Evolutionary conservation across 306 rosid species (phyloP).

Genomic region (Vigna trinervia): DNA sequence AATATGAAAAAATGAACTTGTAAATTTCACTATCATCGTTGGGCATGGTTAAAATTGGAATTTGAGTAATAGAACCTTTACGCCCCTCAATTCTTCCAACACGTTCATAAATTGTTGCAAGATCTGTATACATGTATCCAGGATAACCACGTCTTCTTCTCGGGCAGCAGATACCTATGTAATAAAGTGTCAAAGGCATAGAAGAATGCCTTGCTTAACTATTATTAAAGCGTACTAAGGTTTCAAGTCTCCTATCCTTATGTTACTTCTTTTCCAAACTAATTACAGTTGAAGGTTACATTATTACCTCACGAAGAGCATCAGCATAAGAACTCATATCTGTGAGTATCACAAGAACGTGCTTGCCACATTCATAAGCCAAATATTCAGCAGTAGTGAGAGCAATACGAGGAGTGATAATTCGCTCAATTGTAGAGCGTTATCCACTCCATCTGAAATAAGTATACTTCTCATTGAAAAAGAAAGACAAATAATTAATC

Average conservation of each 20-base stretch:
- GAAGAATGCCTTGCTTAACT: constrained; percentile 22
- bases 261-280: constrained; percentile 7
- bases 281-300: constrained; percentile 16
- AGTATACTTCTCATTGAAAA: too few relatives aligned
- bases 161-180: constrained; percentile 98
- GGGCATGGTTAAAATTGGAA: constrained; percentile 98
- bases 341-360: constrained; percentile 97
- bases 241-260: constrained; percentile 9
- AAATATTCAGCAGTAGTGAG: constrained; percentile 99
- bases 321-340: constrained; percentile 99
- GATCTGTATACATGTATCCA: constrained; percentile 99
- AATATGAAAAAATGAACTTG: constrained; percentile 29
- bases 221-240: constrained; percentile 25
- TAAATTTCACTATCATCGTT: constrained; percentile 76
- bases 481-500: too few relatives aligned
- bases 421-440: constrained; percentile 87
- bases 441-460: too few relatives aligned
- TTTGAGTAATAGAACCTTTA: constrained; percentile 98
- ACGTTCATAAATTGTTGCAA: constrained; percentile 98
- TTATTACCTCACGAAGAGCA: constrained; percentile 99
- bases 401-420: constrained; percentile 99
- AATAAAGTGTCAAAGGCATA: constrained; percentile 15
- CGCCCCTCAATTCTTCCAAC: constrained; percentile 99
- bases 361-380: constrained; percentile 99
- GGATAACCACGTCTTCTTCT: constrained; percentile 99